Base-by-base conservation (phyloP, 306 rosid species). In the Glycyrrhiza uralensis region DNA sequence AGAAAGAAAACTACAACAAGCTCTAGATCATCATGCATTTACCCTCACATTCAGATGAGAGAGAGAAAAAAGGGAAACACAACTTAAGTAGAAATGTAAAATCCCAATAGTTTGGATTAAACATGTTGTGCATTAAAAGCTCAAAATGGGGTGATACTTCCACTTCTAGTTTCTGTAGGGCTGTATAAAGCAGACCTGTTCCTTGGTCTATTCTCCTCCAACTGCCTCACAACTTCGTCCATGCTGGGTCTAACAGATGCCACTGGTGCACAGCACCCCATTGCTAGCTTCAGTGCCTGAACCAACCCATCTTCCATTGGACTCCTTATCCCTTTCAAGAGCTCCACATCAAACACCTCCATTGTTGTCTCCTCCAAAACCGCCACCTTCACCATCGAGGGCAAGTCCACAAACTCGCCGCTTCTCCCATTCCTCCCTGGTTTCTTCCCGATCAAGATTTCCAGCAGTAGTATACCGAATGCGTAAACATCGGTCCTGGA, bases 201-300 rank as follows among this genome's bases (percentile, higher is more conserved):
- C 76, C 99, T 89, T 75, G 99, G 99, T 71, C 99, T 88, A 79
- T 92, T 91, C 80, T 95, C 99, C 79, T 95, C 99, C 86, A 95
- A 84, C 73, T 95, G 97, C 88, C 91, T 88, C 81, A 95, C 96
- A 66, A 95, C 92, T 80, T 95, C 99, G 3, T 94, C 96, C 96
- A 94, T 94, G 83, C 86, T 77, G 1, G 99, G 99, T 76, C 99
- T 89, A 47, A 95, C 97, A 0, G 97, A 71, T 35, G 93, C 90
- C 71, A 95, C 97, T 2, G 99, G 99, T 32, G 99, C 97, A 70
- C 99, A 95, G 72, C 99, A 95, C 7, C 99, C 99, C 99, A 95
- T 95, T 49, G 97, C 99, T 13, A 95, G 89, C 82, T 91, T 95
- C 85, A 95, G 66, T 12, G 96, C 96, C 35, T 95, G 97, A 44